Conservation (phyloP, 208 protist genomes). For the Trypanosoma lewisi region DNA sequence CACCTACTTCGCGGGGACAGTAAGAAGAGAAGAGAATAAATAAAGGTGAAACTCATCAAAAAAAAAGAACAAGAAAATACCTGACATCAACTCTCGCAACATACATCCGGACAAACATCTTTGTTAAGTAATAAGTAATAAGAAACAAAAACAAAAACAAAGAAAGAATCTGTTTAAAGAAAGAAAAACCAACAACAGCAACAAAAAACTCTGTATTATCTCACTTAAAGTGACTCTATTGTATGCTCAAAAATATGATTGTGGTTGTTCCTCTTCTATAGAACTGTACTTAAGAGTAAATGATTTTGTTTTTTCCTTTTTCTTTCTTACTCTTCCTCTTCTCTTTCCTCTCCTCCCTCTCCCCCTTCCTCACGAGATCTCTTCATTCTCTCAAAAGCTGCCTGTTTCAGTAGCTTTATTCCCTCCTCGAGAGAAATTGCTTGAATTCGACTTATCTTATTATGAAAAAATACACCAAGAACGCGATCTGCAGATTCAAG, state of each 20-base stretch:
- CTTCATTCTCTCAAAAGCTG: constrained; percentile 58
- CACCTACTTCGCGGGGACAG: no score
- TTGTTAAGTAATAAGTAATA: constrained; percentile 2
- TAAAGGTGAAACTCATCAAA: not conserved
- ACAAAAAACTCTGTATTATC: no score
- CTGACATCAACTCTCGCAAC: no score
- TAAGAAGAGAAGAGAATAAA: constrained; percentile 15
- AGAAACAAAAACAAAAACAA: constrained; percentile 7
- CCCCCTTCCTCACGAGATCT: constrained; percentile 45
- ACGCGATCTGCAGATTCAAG: constrained; percentile 91
- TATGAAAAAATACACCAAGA: constrained; percentile 95
- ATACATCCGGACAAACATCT: no score
- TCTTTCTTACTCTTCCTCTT: not conserved
- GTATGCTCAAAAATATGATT: not conserved
- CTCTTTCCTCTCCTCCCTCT: constrained; percentile 1
- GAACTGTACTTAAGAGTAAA: no score
- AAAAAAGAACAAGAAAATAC: no score
- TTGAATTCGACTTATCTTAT: constrained; percentile 93
- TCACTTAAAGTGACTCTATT: not conserved
- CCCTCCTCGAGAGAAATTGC: constrained; percentile 74
- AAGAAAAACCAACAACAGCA: constrained; percentile 12
- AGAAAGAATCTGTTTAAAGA: constrained; percentile 4
- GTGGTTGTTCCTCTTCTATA: no score
- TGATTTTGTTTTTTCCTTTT: not conserved
- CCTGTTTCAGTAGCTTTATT: constrained; percentile 52